Base-by-base conservation (phyloP, 495 filamentous ascomycete species). In the Daldinia caldariorum region DNA sequence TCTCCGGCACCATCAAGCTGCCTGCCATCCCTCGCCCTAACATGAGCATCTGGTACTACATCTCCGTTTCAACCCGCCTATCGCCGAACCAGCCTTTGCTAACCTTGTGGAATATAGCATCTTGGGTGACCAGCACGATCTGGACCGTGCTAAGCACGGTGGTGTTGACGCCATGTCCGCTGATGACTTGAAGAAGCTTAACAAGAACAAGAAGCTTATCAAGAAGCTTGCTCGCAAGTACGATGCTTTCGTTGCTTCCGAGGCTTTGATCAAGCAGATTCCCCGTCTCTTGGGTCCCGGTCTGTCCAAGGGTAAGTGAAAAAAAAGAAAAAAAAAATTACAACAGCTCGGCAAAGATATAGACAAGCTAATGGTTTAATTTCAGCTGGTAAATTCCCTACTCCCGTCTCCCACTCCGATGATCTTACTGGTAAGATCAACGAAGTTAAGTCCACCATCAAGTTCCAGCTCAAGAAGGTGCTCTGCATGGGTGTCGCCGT, bases 121-220 rank as follows among this genome's bases (percentile, higher is more conserved):
- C 79, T 89, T 99, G 73, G 95, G 95, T 89, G 95, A 99, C 88
- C 95, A 99, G 88, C 94, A 97, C 87, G 95, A 99, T 89, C 97
- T 99, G 78, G 95, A 99, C 81, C 92, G 95, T 85, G 94, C 95
- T 69, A 99, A 99, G 89, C 95, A 99, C 85, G 91, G 92, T 77
- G 93, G 92, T 77, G 87, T 97, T 73, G 95, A 99, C 75, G 93
- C 94, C 83, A 98, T 98, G 94, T 95, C 92, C 79, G 83, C 91
- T 69, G 95, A 99, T 76, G 95, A 99, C 83, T 85, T 99, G 82
- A 98, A 98, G 91, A 99, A 99, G 90, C 91, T 99, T 72, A 99
- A 99, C 90, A 99, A 98, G 92, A 99, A 99, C 92, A 99, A 99
- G 91, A 99, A 99, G 90, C 89, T 99, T 76, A 97, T 99, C 90